phyloP scores from a whole-genome alignment of 352 stramenopile genomes.

The Phytophthora boehmeriae region DNA sequence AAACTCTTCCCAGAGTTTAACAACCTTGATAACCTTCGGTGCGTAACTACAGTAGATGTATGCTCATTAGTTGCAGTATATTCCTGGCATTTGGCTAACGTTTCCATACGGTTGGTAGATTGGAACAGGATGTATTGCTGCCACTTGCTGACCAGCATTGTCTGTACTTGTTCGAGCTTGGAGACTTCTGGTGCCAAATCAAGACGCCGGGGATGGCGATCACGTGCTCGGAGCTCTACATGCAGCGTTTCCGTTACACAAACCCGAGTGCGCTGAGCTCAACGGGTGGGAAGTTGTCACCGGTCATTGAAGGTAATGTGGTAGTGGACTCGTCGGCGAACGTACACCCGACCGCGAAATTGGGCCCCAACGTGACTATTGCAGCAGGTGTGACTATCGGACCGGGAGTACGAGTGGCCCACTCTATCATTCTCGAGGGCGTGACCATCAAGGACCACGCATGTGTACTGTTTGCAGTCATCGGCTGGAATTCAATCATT shows the following conservation, averaged over 20 bases:
- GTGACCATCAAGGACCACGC: constrained; percentile 90
- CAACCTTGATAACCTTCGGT: constrained; percentile 87
- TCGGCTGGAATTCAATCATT: constrained; percentile 90
- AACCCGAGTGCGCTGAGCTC: constrained; percentile 83
- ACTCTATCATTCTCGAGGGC: constrained; percentile 90
- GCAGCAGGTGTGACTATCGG: constrained; percentile 86
- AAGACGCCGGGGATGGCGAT: constrained; percentile 91
- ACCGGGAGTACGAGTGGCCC: constrained; percentile 76
- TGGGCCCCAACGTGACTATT: constrained; percentile 88
- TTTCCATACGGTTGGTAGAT: constrained; percentile 28
- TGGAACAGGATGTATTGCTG: constrained; percentile 88
- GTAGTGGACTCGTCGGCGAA: constrained; percentile 80
- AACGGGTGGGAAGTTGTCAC: constrained; percentile 82
- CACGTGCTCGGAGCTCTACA: constrained; percentile 91
- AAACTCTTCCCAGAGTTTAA: constrained; percentile 89
- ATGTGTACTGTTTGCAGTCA: constrained; percentile 87
- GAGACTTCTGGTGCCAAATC: constrained; percentile 92
- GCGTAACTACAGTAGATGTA: constrained; percentile 5
- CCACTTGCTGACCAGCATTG: constrained; percentile 75
- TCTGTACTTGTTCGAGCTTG: constrained; percentile 82
- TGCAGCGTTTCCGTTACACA: constrained; percentile 91
- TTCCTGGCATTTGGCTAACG: constrained; percentile 12
- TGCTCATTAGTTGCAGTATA: neutral
- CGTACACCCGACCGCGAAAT: constrained; percentile 85
- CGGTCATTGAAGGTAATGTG: constrained; percentile 89